phyloP scores from a whole-genome alignment of 768 basidiomycete species.

The Tylopilus subfusipes region DNA sequence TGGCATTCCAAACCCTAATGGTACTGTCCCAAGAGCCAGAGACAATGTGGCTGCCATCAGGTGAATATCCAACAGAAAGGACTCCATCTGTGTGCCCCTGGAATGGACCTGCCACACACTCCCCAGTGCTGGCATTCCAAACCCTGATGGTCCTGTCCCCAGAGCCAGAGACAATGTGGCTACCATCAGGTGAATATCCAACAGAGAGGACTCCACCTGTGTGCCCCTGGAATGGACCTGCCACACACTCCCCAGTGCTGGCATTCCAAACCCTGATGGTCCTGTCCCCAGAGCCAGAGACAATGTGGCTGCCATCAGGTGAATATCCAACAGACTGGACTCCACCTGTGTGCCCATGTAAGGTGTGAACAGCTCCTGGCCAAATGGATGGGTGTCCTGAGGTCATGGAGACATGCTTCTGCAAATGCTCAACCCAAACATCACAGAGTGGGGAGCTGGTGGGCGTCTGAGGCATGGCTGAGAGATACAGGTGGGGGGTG shows the following conservation, averaged over 20 bases:
- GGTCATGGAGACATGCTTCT: no score
- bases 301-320: neutral
- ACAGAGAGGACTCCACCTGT: neutral
- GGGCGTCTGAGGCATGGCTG: no score
- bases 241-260: neutral
- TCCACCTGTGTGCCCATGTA: no score
- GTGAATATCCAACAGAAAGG: neutral
- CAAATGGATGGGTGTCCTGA: no score
- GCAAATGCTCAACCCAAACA: no score
- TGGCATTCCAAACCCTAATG: slow-evolving; percentile 17
- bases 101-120: neutral
- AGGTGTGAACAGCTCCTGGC: no score
- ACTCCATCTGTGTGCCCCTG: neutral
- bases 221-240: neutral
- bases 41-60: neutral
- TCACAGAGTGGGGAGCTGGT: no score
- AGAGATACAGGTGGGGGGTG: no score
- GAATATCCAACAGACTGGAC: neutral
- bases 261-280: neutral
- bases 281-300: neutral
- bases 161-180: neutral
- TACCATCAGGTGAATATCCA: neutral
- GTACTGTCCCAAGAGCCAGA: neutral
- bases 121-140: slow-evolving; percentile 14
- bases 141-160: slow-evolving; percentile 1